Conservation (phyloP, 2,329 filamentous ascomycete genomes). For the Corinectria fuckeliana region DNA sequence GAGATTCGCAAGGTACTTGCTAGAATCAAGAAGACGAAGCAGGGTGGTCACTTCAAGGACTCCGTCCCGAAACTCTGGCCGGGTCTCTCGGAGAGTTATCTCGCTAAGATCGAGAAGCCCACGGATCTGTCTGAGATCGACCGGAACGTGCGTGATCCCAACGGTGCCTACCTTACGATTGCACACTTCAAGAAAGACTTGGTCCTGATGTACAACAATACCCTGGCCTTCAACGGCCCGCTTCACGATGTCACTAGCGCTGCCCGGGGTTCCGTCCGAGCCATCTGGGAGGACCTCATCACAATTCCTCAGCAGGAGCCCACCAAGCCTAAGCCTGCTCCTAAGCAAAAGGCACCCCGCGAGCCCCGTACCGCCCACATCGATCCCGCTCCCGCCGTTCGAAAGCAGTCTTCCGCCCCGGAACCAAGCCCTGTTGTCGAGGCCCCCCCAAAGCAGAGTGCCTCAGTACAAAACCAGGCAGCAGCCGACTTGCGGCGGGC, state of each 20-base stretch:
- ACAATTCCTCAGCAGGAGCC: slow-evolving; percentile 60
- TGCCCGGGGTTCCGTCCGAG: slow-evolving; percentile 62
- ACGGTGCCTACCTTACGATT: slow-evolving; percentile 67
- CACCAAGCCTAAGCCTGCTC: slow-evolving; percentile 59
- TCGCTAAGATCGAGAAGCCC: slow-evolving; percentile 72
- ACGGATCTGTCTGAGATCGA: slow-evolving; percentile 90
- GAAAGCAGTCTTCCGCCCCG: slow-evolving; percentile 42
- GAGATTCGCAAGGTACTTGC: slow-evolving; percentile 71
- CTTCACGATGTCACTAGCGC: slow-evolving; percentile 73
- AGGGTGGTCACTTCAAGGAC: slow-evolving; percentile 75
- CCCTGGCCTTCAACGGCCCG: slow-evolving; percentile 80
- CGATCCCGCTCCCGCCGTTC: slow-evolving; percentile 30
- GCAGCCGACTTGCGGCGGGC: slow-evolving; percentile 67
- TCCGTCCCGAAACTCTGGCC: slow-evolving; percentile 81
- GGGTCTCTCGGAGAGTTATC: slow-evolving; percentile 75
- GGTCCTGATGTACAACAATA: slow-evolving; percentile 79
- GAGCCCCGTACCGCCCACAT: slow-evolving; percentile 41
- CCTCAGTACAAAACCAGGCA: slow-evolving; percentile 27
- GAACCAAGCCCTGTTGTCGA: slow-evolving; percentile 39
- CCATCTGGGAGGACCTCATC: slow-evolving; percentile 55
- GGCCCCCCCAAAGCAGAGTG: slow-evolving; percentile 26
- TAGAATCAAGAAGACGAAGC: slow-evolving; percentile 85
- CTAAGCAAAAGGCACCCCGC: slow-evolving; percentile 48
- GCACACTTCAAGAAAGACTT: slow-evolving; percentile 78
- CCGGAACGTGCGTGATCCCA: slow-evolving; percentile 72